phyloP scores from a whole-genome alignment of 768 basidiomycete genomes.

The Trametes villosa region DNA sequence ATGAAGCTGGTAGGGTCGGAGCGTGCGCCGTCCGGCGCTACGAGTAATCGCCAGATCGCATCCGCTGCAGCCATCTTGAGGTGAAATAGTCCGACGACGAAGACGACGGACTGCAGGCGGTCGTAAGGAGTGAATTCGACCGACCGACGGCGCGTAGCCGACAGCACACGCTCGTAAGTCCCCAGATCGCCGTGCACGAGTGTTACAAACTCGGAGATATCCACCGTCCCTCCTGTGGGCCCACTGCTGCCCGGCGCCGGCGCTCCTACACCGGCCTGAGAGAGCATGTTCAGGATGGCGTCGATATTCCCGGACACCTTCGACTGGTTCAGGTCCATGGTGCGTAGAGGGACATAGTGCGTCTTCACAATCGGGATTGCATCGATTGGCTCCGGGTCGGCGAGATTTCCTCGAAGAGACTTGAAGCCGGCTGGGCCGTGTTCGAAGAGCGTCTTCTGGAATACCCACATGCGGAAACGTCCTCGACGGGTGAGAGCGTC shows the following conservation, averaged over 20 bases:
- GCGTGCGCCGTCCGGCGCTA: neutral
- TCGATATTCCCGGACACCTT: constrained; percentile 28
- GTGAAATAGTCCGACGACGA: constrained; percentile 41
- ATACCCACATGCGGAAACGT: constrained; percentile 30
- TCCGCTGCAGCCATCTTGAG: constrained; percentile 39
- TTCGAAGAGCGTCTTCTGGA: constrained; percentile 31
- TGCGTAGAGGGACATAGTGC: constrained; percentile 20
- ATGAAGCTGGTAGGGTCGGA: constrained; percentile 22
- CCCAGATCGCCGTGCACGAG: constrained; percentile 30
- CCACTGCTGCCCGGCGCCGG: neutral
- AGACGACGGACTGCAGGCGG: constrained; percentile 39
- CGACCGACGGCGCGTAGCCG: constrained; percentile 17
- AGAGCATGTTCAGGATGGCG: constrained; percentile 29
- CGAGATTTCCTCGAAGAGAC: constrained; percentile 1
- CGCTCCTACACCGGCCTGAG: constrained; percentile 23
- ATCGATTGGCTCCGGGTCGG: constrained; percentile 23
- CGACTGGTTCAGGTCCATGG: constrained; percentile 29
- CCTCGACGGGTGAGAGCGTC: neutral
- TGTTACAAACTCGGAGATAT: constrained; percentile 18
- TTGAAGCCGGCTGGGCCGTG: constrained; percentile 30
- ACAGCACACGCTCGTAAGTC: constrained; percentile 19
- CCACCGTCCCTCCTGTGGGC: neutral
- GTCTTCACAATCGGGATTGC: constrained; percentile 25
- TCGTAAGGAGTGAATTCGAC: constrained; percentile 36
- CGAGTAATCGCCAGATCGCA: constrained; percentile 10